Evolutionary conservation across 129 eudicot species (phyloP).

Genomic region (Pseudognaphalium luteoalbum): DNA sequence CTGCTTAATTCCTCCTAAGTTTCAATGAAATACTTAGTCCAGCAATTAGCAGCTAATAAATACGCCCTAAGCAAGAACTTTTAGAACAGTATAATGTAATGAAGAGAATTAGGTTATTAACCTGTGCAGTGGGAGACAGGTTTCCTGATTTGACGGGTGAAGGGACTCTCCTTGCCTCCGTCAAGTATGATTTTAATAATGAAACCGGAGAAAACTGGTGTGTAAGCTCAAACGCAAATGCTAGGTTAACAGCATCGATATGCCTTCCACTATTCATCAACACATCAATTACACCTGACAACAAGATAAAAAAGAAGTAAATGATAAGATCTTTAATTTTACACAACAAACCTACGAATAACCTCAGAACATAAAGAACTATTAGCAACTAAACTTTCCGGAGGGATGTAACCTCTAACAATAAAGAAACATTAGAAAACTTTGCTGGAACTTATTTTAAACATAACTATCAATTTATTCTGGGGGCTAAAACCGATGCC

Average conservation of each 20-base stretch:
- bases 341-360: not conserved
- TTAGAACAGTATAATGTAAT: not conserved
- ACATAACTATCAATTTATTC: not conserved
- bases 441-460: not conserved
- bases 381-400: not conserved
- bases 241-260: conserved; percentile 93
- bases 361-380: not conserved
- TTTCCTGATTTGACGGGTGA: conserved; percentile 73
- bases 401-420: not conserved
- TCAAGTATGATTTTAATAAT: conserved; percentile 78
- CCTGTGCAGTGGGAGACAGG: conserved; percentile 61
- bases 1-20: not conserved
- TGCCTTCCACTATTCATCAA: conserved; percentile 88
- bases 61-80: not conserved
- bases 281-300: conserved; percentile 85
- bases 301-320: not conserved
- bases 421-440: not conserved
- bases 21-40: not conserved
- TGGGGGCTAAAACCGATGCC: not conserved
- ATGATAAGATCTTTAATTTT: not conserved
- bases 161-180: conserved; percentile 68
- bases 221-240: conserved; percentile 88
- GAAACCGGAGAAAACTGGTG: conserved; percentile 79
- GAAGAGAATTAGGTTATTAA: conserved; percentile 18
- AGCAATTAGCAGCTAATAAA: not conserved